Evolutionary conservation across 176 grass and related monocot genomes (phyloP), one percentile per base, ranked within the genome.

Genomic region (Melocanna baccifera): DNA sequence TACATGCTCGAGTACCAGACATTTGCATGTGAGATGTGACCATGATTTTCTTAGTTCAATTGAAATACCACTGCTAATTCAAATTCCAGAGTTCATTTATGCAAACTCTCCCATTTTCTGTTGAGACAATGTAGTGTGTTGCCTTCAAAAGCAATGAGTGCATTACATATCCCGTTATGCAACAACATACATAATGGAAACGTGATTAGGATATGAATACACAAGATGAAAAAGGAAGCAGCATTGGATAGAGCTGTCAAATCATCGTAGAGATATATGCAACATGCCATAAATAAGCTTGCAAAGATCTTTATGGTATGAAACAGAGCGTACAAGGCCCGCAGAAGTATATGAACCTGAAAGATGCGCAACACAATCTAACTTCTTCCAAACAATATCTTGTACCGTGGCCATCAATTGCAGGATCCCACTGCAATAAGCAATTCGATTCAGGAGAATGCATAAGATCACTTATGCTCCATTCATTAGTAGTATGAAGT

Each of bases 11-110:
- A 83, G 32, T 71, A 67, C 58, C 50, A 82, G 47, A 40, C 32
- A 86, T 78, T 83, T 22, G 79, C 80, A 78, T 85, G 87, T 66
- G 20, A 39, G 74, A 78, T 86, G 84, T 72, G 30, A 64, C 37
- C 85, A 59, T 68, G 69, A 83, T 83, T 78, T 61, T 83, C 47
- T 62, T 87, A 72, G 59, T 83, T 71, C 29, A 71, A 67, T 25
- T 56, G 46, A 61, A 82, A 83, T 79, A 83, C 59, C 59, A 61
- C 67, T 75, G 59, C 89, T 90, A 83, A 87, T 87, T 67, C 69
- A 3, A 9, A 87, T 50, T 48, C 67, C 53, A 41, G 57, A 59
- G 0, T 74, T 58, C 48, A 39, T 73, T 61, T 67, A 5, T 74
- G 73, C 47, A 67, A 59, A 22, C 29, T 51, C 34, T 77, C 23